Evolutionary conservation across 768 basidiomycete genomes (phyloP), one percentile per base, ranked within the genome.

Genomic region (Russula ochroleuca): DNA sequence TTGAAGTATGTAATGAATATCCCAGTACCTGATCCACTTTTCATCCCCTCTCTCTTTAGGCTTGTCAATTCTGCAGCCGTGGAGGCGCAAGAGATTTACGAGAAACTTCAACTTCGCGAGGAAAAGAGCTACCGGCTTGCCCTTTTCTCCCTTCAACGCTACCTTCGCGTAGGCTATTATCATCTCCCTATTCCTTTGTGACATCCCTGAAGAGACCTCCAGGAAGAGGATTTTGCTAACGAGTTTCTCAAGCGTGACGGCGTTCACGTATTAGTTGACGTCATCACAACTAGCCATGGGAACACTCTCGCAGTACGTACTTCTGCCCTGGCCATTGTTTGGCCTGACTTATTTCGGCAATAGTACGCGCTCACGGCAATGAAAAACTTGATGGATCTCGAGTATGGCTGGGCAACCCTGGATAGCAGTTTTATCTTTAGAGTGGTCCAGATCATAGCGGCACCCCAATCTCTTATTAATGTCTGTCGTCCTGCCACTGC

Each of bases 401-500:
- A 91, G 52, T 85, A 88, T 65, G 92, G 92, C 50, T 94, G 90
- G 91, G 79, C 83, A 1, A 78, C 77, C n/a, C 80, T 95, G 6
- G 83, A 85, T 65, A 79, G 84, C 57, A 73, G 74, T 8, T 94
- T 96, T 74, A 90, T 94, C 58, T 79, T 84, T 69, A 82, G 83
- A 72, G 82, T 94, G 56, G 91, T 92, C 17, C 83, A 86, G 69
- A 87, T 90, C 68, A 79, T 92, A 28, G 85, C 90, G 0, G 89
- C 90, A 0, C 78, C 87, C 0, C 79, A 82, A 43, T 89, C 88
- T 13, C 81, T 87, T 19, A 86, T 95, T 78, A 97, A 97, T 65
- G 91, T 95, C 63, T 92, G 90, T 69, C 87, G 93, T 6, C 94
- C 94, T 38, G 94, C 93, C 1, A 94, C 91, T 48, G 86, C 90